A percentile compares a stretch with the other conserved stretches of the same genome.
Evolutionary conservation across 306 rosid genomes (phyloP).

Genomic region (Dalbergia cochinchinensis): DNA sequence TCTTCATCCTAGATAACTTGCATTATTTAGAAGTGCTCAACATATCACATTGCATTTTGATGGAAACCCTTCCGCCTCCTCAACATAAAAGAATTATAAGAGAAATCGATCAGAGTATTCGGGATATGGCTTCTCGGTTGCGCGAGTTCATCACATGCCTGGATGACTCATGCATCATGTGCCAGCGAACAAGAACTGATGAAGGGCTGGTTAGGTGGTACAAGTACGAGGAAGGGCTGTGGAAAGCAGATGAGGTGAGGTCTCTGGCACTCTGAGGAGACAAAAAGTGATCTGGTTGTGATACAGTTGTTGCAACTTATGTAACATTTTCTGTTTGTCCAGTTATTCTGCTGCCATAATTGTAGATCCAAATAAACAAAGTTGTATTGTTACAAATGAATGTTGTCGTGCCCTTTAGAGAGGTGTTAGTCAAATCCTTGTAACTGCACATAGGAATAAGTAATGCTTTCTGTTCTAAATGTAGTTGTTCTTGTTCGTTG

Average conservation of each 20-base stretch:
- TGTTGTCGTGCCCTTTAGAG: constrained; percentile 26
- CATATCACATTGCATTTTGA: constrained; percentile 71
- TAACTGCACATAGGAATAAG: constrained; percentile 51
- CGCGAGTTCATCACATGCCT: constrained; percentile 69
- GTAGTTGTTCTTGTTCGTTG: background rate
- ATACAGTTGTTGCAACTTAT: constrained; percentile 28
- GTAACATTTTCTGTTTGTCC: constrained; percentile 32
- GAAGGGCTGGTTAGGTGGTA: constrained; percentile 91
- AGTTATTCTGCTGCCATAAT: constrained; percentile 31
- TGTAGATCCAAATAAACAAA: constrained; percentile 47
- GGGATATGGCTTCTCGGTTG: constrained; percentile 66
- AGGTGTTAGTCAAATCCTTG: constrained; percentile 35
- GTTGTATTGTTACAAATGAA: constrained; percentile 30
- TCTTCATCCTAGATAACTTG: constrained; percentile 61
- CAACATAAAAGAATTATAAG: constrained; percentile 43
- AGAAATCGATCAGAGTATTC: constrained; percentile 60
- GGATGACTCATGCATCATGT: constrained; percentile 71
- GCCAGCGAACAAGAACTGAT: constrained; percentile 69
- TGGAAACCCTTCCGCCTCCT: constrained; percentile 59
- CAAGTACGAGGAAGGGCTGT: constrained; percentile 75
- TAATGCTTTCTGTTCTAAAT: constrained; percentile 15
- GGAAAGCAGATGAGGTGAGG: constrained; percentile 73
- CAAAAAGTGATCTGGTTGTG: constrained; percentile 4
- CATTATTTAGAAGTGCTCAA: constrained; percentile 74
- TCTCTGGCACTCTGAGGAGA: constrained; percentile 62